phyloP scores from a whole-genome alignment of 1,284 basidiomycete genomes.

The Kwoniella shivajii region DNA sequence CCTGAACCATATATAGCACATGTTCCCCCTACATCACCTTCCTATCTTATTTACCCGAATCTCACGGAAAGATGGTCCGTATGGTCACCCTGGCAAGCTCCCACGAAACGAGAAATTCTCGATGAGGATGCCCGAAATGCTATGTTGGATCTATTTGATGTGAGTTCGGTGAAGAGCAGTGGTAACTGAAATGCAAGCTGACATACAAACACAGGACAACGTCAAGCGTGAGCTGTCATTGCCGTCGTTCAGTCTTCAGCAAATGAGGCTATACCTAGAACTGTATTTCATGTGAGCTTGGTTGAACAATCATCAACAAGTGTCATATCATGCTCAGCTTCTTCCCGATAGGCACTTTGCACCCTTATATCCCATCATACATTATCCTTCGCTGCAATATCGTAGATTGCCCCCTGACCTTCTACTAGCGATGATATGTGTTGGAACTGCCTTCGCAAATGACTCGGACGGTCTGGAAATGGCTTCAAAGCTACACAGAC shows the following conservation, averaged over 20 bases:
- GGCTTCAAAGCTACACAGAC: conserved; percentile 22
- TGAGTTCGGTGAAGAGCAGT: no score
- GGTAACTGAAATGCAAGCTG: no score
- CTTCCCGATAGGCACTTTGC: conserved; percentile 25
- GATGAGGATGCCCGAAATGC: conserved; percentile 7
- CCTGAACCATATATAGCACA: neutral
- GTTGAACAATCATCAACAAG: no score
- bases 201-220: conserved; percentile 3
- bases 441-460: conserved; percentile 29
- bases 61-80: conserved; percentile 5
- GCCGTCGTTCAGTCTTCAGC: conserved; percentile 14
- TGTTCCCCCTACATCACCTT: conserved; percentile 1
- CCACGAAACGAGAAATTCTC: conserved; percentile 4
- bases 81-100: neutral
- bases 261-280: conserved; percentile 33
- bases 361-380: conserved; percentile 35
- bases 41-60: conserved; percentile 1
- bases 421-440: conserved; percentile 28
- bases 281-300: conserved; percentile 32
- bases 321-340: neutral
- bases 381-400: conserved; percentile 26
- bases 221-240: conserved; percentile 1
- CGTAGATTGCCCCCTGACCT: conserved; percentile 29
- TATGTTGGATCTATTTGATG: conserved; percentile 23
- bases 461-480: conserved; percentile 23